phyloP scores from a whole-genome alignment of 2,329 filamentous ascomycete species.

The Aulographum hederae region DNA sequence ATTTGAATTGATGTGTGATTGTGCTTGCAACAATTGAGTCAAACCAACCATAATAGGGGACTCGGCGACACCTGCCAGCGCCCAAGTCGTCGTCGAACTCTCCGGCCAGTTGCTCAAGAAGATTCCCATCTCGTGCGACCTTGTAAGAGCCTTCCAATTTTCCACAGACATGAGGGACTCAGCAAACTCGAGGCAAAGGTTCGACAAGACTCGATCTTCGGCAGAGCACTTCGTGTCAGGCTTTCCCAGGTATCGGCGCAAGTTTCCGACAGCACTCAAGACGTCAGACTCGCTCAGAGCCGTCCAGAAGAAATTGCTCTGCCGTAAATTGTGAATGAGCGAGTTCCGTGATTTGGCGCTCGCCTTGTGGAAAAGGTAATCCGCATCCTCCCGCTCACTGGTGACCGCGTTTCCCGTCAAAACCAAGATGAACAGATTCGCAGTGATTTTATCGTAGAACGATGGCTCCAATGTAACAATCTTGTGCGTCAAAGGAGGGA shows the following conservation, averaged over 20 bases:
- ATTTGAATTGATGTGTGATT: constrained; percentile 30
- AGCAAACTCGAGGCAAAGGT: constrained; percentile 47
- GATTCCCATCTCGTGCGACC: constrained; percentile 61
- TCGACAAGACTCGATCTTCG: constrained; percentile 43
- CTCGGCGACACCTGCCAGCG: constrained; percentile 29
- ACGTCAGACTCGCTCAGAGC: constrained; percentile 53
- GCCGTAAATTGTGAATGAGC: constrained; percentile 60
- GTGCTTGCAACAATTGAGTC: constrained; percentile 36
- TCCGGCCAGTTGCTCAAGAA: constrained; percentile 50
- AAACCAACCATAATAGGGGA: constrained; percentile 37
- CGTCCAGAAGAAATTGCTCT: constrained; percentile 74
- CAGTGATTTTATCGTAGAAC: constrained; percentile 64
- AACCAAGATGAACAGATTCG: constrained; percentile 73
- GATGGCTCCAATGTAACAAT: constrained; percentile 61
- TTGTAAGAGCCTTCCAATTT: constrained; percentile 48
- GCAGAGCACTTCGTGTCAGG: constrained; percentile 37
- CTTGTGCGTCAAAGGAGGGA: constrained; percentile 57
- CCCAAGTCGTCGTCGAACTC: constrained; percentile 44
- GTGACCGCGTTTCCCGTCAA: constrained; percentile 76
- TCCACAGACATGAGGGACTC: constrained; percentile 38
- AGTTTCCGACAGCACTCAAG: constrained; percentile 42
- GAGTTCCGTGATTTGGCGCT: constrained; percentile 49
- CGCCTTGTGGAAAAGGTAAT: constrained; percentile 74
- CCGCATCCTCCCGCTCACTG: constrained; percentile 62
- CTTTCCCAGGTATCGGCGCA: constrained; percentile 47